phyloP scores from a whole-genome alignment of 1,284 basidiomycete genomes.

The Ustilago trichophora region DNA sequence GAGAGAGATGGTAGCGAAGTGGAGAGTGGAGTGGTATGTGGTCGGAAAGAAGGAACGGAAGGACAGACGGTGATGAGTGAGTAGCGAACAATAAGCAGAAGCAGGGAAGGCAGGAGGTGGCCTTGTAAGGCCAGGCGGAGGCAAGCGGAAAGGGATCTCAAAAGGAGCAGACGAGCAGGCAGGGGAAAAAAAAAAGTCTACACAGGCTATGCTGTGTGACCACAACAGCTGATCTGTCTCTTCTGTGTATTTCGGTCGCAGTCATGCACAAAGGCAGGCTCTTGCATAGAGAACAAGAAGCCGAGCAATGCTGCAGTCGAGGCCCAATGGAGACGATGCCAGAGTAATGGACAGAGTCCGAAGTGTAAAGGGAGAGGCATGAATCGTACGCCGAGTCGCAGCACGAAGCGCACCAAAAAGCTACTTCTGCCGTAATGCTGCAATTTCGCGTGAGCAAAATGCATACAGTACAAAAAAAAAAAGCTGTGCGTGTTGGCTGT shows the following conservation, averaged over 20 bases:
- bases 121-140: neutral
- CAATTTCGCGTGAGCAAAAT: no score
- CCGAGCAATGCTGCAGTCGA: no score
- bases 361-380: neutral
- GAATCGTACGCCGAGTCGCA: slow-evolving; percentile 12
- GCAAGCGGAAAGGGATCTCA: no score
- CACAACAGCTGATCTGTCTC: no score
- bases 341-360: neutral
- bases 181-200: neutral
- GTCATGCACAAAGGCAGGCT: no score
- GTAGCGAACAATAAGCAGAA: neutral
- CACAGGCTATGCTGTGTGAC: no score
- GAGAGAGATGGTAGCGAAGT: neutral
- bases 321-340: no score
- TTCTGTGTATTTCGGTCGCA: no score
- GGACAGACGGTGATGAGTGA: neutral
- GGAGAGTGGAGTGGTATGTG: slow-evolving; percentile 2
- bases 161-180: no score
- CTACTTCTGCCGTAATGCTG: no score
- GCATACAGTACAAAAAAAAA: neutral
- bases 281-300: neutral
- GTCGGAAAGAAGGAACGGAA: neutral
- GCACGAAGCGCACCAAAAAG: neutral
- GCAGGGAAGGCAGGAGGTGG: neutral
- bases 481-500: neutral